Conservation (phyloP, 805 yeast genomes). For the Yamadazyma nakazawae region DNA sequence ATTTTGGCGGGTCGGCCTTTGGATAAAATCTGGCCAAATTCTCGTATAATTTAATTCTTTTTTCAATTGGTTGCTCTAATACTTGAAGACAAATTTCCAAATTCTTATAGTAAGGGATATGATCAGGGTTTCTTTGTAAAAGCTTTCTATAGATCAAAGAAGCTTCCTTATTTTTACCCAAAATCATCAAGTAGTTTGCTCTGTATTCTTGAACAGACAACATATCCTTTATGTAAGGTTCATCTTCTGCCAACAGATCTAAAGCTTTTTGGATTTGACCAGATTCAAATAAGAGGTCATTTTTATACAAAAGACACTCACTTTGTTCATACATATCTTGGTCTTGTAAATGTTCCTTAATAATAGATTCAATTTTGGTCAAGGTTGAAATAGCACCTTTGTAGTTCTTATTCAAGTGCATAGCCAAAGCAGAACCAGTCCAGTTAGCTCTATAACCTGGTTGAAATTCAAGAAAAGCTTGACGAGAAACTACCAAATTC, state of each 20-base stretch:
- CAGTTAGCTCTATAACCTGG: slow-evolving; percentile 88
- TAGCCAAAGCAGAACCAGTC: slow-evolving; percentile 86
- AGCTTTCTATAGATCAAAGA: slow-evolving; percentile 63
- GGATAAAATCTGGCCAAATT: slow-evolving; percentile 73
- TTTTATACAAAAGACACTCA: slow-evolving; percentile 75
- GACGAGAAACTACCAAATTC: slow-evolving; percentile 60
- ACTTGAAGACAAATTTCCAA: slow-evolving; percentile 66
- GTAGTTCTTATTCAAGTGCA: slow-evolving; percentile 67
- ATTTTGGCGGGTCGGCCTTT: slow-evolving; percentile 73
- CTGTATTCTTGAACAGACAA: slow-evolving; percentile 60
- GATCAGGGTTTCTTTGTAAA: slow-evolving; percentile 83
- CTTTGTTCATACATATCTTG: slow-evolving; percentile 73
- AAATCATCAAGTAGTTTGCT: slow-evolving; percentile 59
- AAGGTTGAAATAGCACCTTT: slow-evolving; percentile 69
- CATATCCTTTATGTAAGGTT: slow-evolving; percentile 51
- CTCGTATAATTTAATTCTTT: slow-evolving; percentile 58
- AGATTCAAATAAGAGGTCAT: slow-evolving; percentile 55
- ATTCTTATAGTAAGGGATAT: slow-evolving; percentile 57
- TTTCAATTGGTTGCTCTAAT: slow-evolving; percentile 37
- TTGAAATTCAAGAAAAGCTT: slow-evolving; percentile 62
- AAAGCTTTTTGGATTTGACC: slow-evolving; percentile 68
- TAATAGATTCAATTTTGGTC: slow-evolving; percentile 69
- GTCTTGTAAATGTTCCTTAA: slow-evolving; percentile 64
- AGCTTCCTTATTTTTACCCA: slow-evolving; percentile 62
- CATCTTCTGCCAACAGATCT: slow-evolving; percentile 50